Conservation (phyloP, 768 basidiomycete genomes). For the Trametes cingulata region DNA sequence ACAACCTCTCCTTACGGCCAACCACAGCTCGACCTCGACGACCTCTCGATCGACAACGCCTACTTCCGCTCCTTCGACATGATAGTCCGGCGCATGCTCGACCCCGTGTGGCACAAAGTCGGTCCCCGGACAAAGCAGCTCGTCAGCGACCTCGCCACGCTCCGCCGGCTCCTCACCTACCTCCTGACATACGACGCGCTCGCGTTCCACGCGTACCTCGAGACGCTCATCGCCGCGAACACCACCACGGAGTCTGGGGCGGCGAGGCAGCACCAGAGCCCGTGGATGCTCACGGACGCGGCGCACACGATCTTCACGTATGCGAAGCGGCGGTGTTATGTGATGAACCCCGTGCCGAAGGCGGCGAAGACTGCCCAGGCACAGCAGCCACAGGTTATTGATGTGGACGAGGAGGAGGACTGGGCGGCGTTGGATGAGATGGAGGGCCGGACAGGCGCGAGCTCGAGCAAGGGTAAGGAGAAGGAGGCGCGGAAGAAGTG, state of each 20-base stretch:
- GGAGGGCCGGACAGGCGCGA: constrained; percentile 35
- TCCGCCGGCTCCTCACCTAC: constrained; percentile 80
- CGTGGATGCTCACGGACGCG: constrained; percentile 91
- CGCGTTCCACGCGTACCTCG: constrained; percentile 88
- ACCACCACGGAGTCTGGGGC: constrained; percentile 50
- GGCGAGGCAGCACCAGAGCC: constrained; percentile 67
- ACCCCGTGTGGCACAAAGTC: constrained; percentile 96
- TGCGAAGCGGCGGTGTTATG: constrained; percentile 82
- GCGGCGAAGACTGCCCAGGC: constrained; percentile 31
- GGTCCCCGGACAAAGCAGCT: constrained; percentile 90
- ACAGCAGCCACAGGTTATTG: constrained; percentile 23
- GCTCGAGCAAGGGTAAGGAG: background rate
- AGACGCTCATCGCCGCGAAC: constrained; percentile 76
- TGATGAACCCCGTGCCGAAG: constrained; percentile 38
- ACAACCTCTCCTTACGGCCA: background rate
- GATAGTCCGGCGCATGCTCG: constrained; percentile 85
- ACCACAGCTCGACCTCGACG: constrained; percentile 90
- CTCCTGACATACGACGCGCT: constrained; percentile 89
- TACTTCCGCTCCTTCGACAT: constrained; percentile 93
- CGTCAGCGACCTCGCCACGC: constrained; percentile 81
- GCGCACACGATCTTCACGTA: constrained; percentile 83
- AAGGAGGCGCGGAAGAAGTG: constrained; percentile 41
- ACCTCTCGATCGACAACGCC: constrained; percentile 88
- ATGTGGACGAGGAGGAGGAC: constrained; percentile 63
- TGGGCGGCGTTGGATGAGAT: constrained; percentile 74